Evolutionary conservation across 129 eudicot species (phyloP), one percentile per base, ranked within the genome.

Genomic region (Apium graveolens): DNA sequence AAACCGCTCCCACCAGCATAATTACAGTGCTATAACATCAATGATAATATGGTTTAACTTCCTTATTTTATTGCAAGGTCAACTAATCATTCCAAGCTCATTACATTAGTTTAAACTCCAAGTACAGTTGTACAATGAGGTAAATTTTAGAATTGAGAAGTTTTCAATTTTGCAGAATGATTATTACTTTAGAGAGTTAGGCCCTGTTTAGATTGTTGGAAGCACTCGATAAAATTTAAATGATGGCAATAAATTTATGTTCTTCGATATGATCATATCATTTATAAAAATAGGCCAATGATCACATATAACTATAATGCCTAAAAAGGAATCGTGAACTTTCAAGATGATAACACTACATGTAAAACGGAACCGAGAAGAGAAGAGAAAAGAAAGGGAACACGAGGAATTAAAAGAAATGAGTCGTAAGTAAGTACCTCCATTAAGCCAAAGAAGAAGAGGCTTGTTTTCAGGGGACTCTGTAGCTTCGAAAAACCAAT

Each of bases 401-500:
- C 31, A n/a, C 16, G 31, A 57, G n/a, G 21, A 53, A 20, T 20
- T 21, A 53, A 55, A 2, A 55, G 29, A 53, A 3, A 53, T 21
- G 29, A 55, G 13, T 55, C n/a, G n/a, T 7, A 48, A 13, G 16
- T 24, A 10, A 41, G 39, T 90, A 94, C 98, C 98, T 94, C 98
- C 98, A 82, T 90, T 94, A 35, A 91, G 92, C 97, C 97, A 94
- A 6, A 94, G 78, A 75, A 94, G 88, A 24, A 94, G 88, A 76
- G 98, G 98, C 78, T 90, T 94, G 29, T 83, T 70, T 0, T 88
- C 68, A 46, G 98, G 91, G 0, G 65, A 48, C 7, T 88, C 55
- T 16, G 60, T 78, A 44, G 98, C 96, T 77, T 94, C 98, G 73
- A 91, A 89, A 80, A 93, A 93, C 98, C 98, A 93, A 86, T 93